Evolutionary conservation across 2,329 filamentous ascomycete genomes (phyloP), one percentile per base, ranked within the genome.

Genomic region (Lecanicillium sp.): DNA sequence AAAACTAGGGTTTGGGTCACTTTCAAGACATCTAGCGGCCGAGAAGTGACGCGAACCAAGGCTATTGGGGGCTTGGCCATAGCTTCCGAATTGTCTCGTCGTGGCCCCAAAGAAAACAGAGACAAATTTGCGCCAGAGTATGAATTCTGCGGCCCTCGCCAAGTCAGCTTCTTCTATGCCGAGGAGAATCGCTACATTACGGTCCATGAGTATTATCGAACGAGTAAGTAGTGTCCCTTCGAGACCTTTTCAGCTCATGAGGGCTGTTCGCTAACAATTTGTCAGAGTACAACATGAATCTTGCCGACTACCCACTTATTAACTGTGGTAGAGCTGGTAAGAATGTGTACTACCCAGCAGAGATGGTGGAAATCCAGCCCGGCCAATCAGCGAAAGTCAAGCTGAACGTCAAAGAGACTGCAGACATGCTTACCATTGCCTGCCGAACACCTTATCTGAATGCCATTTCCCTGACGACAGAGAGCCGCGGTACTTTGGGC

Each of bases 401-500:
- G 49, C 65, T 89, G 13, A 69, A 56, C 1, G 64, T 70, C 0
- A 57, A 66, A 0, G 82, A 90, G 52, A 84, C 82, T 0, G 66
- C 71, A 0, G 51, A 62, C 1, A 89, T 92, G 85, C 77, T 90
- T 33, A 61, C 62, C 1, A 86, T 87, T 53, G 82, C 87, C 2
- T 85, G 82, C 40, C 73, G 82, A 4, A 62, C 62, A 0, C 85
- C 86, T 0, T 68, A 69, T 2, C 62, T 71, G 5, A 94, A 90
- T 46, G 84, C 80, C 0, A 53, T 67, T 2, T 83, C 80, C 0
- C 82, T 92, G 49, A 68, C 72, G 2, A 68, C 56, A 0, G 67
- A 70, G 8, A 82, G 76, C 3, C 69, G 77, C 17, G 45, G 62
- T 14, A 62, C 77, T 5, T 65, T 90, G 17, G 72, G 73, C 2